phyloP scores from a whole-genome alignment of 2,329 filamentous ascomycete species.

The Rutstroemia sp. region DNA sequence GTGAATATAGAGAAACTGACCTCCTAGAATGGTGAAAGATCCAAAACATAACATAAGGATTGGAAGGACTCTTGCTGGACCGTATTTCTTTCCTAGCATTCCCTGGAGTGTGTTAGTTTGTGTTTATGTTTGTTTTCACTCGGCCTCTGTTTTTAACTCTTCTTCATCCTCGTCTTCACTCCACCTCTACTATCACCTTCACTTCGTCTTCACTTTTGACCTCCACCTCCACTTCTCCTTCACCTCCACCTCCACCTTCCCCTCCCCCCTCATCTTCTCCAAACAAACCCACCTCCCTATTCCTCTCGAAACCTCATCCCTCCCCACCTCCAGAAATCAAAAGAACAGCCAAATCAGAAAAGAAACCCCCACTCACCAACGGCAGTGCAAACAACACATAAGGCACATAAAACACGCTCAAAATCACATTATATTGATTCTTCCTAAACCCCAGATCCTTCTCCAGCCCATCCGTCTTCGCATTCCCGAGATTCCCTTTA shows the following conservation, averaged over 20 bases:
- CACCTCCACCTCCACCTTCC: no score
- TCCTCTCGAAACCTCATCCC: no score
- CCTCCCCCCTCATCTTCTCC: no score
- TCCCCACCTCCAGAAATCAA: no score
- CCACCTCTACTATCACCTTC: no score
- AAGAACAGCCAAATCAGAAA: no score
- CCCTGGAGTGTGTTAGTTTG: conserved; percentile 10
- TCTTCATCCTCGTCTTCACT: no score
- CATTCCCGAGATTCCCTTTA: conserved; percentile 48
- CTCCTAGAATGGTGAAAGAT: conserved; percentile 45
- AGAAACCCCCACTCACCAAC: conserved; percentile 31
- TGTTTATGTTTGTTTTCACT: no score
- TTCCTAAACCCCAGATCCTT: conserved; percentile 50
- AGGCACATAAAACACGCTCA: conserved; percentile 68
- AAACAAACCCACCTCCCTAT: no score
- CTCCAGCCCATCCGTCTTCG: conserved; percentile 38
- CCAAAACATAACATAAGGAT: conserved; percentile 64
- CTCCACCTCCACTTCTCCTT: no score
- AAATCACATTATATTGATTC: conserved; percentile 61
- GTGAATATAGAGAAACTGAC: background rate
- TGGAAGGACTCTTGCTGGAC: conserved; percentile 55
- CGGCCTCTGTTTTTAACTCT: no score
- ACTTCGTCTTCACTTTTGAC: no score
- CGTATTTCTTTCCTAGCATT: conserved; percentile 62
- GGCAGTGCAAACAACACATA: conserved; percentile 65